Percentiles rank a stretch among this genome's conserved stretches.
These are phyloP conservation scores for Trichomonas tenax DNA, from an alignment of 208 protist genomes.

Conservation along the genomic window DNA sequence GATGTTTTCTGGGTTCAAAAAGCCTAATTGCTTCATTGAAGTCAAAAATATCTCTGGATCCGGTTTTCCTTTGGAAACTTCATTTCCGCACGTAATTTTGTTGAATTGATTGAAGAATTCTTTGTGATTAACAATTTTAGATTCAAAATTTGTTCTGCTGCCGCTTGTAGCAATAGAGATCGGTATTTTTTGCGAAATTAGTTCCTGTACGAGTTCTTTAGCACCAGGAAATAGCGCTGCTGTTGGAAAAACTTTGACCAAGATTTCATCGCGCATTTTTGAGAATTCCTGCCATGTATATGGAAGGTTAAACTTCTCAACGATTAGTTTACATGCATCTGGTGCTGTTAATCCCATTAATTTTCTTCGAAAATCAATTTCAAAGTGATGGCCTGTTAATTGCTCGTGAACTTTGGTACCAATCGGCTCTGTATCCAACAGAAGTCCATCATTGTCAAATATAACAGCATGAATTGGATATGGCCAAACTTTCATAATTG, in stretches of 20 bases:
- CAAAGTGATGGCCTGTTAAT: not conserved
- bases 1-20: not conserved
- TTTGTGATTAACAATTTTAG: not conserved
- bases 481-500: not conserved
- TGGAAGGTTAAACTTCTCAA: not conserved
- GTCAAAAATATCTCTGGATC: not conserved
- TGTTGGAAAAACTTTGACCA: not conserved
- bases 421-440: not conserved
- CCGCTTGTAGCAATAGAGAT: not conserved
- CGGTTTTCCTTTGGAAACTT: not conserved
- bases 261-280: not conserved
- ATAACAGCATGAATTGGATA: not conserved
- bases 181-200: not conserved
- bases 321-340: not conserved
- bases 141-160: not conserved
- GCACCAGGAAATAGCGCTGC: not conserved
- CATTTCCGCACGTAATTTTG: not conserved
- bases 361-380: not conserved
- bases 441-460: not conserved
- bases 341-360: not conserved
- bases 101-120: not conserved
- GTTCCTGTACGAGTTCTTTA: not conserved
- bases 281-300: not conserved
- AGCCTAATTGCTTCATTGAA: not conserved
- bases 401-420: not conserved